phyloP scores from a whole-genome alignment of 306 rosid species.

The Notholithocarpus densiflorus region DNA sequence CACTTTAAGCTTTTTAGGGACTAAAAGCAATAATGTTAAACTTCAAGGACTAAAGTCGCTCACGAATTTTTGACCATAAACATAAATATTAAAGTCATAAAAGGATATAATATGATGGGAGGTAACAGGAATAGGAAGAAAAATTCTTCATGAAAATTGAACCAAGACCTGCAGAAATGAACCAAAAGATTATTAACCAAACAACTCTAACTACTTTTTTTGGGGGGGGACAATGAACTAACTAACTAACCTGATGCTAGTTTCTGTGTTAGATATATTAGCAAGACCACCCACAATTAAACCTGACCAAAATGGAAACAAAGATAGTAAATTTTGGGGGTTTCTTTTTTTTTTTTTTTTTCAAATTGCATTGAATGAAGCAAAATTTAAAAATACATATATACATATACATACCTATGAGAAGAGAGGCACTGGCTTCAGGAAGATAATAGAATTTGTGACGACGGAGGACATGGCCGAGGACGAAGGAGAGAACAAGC shows the following conservation, averaged over 20 bases:
- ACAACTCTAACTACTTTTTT: not conserved
- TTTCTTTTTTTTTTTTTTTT: too few species aligned
- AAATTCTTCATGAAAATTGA: constrained; percentile 97
- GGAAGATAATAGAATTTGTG: constrained; percentile 83
- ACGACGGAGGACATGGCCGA: constrained; percentile 97
- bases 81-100: too few species aligned
- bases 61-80: too few species aligned
- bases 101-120: constrained; percentile 99
- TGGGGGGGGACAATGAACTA: too few species aligned
- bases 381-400: too few species aligned
- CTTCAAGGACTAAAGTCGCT: too few species aligned
- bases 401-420: constrained; percentile 51
- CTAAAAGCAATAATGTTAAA: too few species aligned
- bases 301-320: constrained; percentile 37
- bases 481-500: constrained; percentile 92
- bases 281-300: constrained; percentile 92
- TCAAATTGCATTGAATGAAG: too few species aligned
- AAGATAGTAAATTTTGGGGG: too few species aligned
- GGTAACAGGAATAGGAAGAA: constrained; percentile 95
- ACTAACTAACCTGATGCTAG: constrained; percentile 58
- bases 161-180: constrained; percentile 75
- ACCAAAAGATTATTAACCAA: constrained; percentile 11
- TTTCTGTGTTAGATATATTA: constrained; percentile 84
- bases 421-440: constrained; percentile 98
- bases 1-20: too few species aligned